Conservation (phyloP, 768 basidiomycete genomes). For the Suillus spraguei region DNA sequence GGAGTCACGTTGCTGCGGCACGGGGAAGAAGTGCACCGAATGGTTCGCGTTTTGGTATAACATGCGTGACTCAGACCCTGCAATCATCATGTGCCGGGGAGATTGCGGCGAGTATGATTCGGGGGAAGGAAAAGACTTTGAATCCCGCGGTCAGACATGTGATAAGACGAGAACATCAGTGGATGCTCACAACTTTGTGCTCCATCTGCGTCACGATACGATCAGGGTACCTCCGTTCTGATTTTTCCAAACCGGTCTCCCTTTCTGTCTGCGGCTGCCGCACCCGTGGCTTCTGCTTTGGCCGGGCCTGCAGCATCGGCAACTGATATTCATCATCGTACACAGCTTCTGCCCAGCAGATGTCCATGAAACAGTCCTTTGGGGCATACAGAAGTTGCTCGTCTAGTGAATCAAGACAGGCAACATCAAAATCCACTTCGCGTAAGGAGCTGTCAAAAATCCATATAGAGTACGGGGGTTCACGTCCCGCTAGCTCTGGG, state of each 20-base stretch:
- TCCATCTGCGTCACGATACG: slow-evolving; percentile 24
- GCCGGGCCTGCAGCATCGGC: not conserved
- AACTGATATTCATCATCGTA: slow-evolving; percentile 27
- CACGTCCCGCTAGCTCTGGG: not conserved
- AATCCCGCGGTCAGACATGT: not conserved
- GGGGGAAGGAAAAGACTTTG: slow-evolving; percentile 13
- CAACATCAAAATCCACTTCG: slow-evolving; percentile 37
- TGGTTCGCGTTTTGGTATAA: slow-evolving; percentile 23
- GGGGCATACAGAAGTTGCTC: slow-evolving; percentile 43
- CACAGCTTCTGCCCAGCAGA: slow-evolving; percentile 42
- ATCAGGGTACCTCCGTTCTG: slow-evolving; percentile 14
- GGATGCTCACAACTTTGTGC: slow-evolving; percentile 11
- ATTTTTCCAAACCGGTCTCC: slow-evolving; percentile 7
- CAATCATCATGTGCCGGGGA: slow-evolving; percentile 15
- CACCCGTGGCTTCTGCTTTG: not conserved
- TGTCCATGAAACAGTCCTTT: slow-evolving; percentile 39
- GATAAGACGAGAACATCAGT: slow-evolving; percentile 9
- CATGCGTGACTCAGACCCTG: slow-evolving; percentile 17
- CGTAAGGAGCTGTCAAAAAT: slow-evolving; percentile 29
- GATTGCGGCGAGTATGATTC: slow-evolving; percentile 16
- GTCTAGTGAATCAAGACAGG: slow-evolving; percentile 40
- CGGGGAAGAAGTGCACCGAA: slow-evolving; percentile 18
- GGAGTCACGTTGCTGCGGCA: slow-evolving; percentile 16
- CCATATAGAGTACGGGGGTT: not conserved
- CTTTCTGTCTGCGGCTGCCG: not conserved